A percentile compares a stretch with the other conserved stretches of the same genome.
Evolutionary conservation across 768 basidiomycete genomes (phyloP).

Genomic region (Suillus brevipes): DNA sequence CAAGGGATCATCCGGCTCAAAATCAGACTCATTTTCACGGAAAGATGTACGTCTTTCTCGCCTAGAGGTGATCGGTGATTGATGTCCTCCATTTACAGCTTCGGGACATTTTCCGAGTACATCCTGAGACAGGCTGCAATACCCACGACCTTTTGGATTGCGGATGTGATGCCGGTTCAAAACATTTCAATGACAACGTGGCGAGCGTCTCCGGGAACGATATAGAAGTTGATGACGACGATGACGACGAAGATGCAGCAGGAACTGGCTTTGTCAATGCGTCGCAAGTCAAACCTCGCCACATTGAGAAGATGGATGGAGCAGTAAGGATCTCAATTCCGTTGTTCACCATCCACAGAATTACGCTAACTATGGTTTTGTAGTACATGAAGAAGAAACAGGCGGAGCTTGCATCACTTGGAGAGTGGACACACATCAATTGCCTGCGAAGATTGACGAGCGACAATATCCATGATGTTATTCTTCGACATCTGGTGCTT

Average conservation of each 20-base stretch:
- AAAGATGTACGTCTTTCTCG: slow-evolving; percentile 64
- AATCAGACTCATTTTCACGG: slow-evolving; percentile 82
- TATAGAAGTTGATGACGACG: slow-evolving; percentile 12
- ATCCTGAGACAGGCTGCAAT: slow-evolving; percentile 76
- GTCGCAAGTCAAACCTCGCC: slow-evolving; percentile 53
- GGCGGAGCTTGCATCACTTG: slow-evolving; percentile 65
- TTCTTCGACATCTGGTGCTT: slow-evolving; percentile 52
- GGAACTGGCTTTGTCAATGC: slow-evolving; percentile 62
- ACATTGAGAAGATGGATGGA: slow-evolving; percentile 48
- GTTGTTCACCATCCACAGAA: neutral
- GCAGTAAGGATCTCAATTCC: slow-evolving; percentile 41
- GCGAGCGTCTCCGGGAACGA: neutral
- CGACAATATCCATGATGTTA: slow-evolving; percentile 61
- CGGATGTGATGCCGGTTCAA: slow-evolving; percentile 47
- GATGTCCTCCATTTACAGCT: slow-evolving; percentile 49
- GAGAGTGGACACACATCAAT: slow-evolving; percentile 85
- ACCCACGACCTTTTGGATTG: slow-evolving; percentile 93
- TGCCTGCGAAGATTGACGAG: slow-evolving; percentile 51
- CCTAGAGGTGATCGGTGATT: neutral
- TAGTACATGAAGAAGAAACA: slow-evolving; percentile 72
- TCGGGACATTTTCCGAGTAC: slow-evolving; percentile 89
- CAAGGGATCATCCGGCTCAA: slow-evolving; percentile 52
- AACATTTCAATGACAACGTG: slow-evolving; percentile 8
- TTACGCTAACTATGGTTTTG: slow-evolving; percentile 4
- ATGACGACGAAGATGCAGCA: slow-evolving; percentile 31